phyloP scores from a whole-genome alignment of 495 filamentous ascomycete genomes.

The Xylaria longipes region DNA sequence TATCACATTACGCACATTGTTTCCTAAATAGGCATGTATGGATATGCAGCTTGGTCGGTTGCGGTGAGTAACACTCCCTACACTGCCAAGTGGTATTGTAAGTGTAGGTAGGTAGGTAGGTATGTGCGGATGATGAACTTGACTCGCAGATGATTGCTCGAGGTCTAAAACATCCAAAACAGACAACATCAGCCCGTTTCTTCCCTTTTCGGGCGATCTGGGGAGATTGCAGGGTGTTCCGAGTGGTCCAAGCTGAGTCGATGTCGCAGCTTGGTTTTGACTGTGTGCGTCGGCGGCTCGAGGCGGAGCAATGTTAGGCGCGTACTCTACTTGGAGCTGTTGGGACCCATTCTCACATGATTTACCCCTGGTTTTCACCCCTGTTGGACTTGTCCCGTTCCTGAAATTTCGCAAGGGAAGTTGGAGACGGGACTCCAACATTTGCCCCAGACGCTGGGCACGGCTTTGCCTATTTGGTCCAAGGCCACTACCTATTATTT shows the following conservation, averaged over 20 bases:
- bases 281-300: neutral
- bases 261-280: constrained; percentile 25
- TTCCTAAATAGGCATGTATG: neutral
- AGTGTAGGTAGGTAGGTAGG: neutral
- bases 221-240: constrained; percentile 23
- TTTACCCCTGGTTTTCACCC: constrained; percentile 25
- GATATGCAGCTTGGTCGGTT: neutral
- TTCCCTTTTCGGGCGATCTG: constrained; percentile 14
- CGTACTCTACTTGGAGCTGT: constrained; percentile 6
- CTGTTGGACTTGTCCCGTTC: constrained; percentile 21
- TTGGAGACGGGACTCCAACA: constrained; percentile 5
- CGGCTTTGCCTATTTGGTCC: neutral
- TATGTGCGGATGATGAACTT: neutral
- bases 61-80: too few relatives aligned
- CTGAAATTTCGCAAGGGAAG: constrained; percentile 12
- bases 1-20: neutral
- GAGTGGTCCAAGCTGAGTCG: constrained; percentile 15
- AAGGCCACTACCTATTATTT: neutral
- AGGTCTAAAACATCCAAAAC: neutral
- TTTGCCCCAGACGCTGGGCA: neutral
- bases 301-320: constrained; percentile 2
- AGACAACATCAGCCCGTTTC: constrained; percentile 12
- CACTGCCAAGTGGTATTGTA: neutral
- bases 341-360: constrained; percentile 19
- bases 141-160: neutral